Conservation (phyloP, 2,329 filamentous ascomycete genomes). For the Pestalotiopsis fici region DNA sequence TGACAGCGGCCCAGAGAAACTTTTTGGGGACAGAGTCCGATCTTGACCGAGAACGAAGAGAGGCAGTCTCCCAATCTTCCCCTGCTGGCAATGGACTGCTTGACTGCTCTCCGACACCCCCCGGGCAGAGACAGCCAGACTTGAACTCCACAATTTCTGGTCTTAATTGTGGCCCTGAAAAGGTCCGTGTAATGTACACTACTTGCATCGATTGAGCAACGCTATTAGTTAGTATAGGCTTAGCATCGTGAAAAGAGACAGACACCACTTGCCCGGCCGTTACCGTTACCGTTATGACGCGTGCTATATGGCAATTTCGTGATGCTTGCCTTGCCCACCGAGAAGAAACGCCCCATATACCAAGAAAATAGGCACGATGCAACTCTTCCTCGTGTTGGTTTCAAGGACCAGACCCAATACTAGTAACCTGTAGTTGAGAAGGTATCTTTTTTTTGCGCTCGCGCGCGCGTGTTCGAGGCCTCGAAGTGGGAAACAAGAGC, state of each 20-base stretch:
- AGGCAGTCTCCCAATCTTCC: background rate
- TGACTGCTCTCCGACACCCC: background rate
- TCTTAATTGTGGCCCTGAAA: background rate
- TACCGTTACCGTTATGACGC: background rate
- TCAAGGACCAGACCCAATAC: background rate
- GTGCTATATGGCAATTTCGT: background rate
- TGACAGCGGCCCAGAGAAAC: constrained; percentile 1
- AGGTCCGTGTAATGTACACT: background rate
- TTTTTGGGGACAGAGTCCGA: background rate
- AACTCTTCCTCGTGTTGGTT: background rate
- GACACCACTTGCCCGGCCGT: background rate
- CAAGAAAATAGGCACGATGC: background rate
- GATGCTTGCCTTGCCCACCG: background rate
- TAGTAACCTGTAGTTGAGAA: background rate
- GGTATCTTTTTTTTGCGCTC: background rate
- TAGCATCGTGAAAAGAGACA: background rate
- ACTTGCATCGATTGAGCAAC: background rate
- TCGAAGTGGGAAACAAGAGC: background rate
- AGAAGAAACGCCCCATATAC: background rate
- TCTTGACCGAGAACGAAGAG: background rate
- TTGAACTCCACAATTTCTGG: background rate
- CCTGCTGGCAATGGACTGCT: background rate
- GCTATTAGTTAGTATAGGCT: background rate
- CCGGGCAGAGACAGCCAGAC: background rate
- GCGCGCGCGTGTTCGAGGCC: background rate